Percentiles rank a stretch among this genome's conserved stretches.
Conservation (phyloP, 2,329 filamentous ascomycete species). For the Cercospora zeina region DNA sequence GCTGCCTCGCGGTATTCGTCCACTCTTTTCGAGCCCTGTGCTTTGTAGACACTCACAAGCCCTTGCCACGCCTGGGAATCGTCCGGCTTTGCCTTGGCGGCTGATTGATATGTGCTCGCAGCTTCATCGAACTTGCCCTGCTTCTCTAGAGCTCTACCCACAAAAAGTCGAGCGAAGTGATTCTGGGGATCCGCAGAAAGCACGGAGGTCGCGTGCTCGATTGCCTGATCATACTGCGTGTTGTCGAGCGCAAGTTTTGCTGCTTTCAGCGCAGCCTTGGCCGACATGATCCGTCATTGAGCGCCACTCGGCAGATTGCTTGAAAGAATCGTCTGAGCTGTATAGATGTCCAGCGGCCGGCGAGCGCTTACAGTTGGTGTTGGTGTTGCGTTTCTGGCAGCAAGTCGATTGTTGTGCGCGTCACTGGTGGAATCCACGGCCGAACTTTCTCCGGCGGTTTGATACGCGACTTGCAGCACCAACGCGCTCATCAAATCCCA, state of each 20-base stretch:
- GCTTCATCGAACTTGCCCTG: conserved; percentile 69
- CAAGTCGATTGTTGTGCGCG: conserved; percentile 1
- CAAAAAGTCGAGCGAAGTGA: conserved; percentile 85
- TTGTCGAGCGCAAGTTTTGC: conserved; percentile 76
- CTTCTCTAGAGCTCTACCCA: conserved; percentile 82
- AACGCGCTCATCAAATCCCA: conserved; percentile 3
- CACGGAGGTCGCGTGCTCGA: conserved; percentile 66
- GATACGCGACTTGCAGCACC: not conserved
- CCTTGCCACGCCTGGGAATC: conserved; percentile 92
- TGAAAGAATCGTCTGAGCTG: not conserved
- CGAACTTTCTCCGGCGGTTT: not conserved
- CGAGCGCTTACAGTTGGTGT: not conserved
- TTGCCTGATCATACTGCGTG: conserved; percentile 75
- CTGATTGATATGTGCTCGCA: conserved; percentile 72
- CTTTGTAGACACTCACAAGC: conserved; percentile 80
- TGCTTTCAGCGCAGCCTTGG: conserved; percentile 66
- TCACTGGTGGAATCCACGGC: conserved; percentile 2
- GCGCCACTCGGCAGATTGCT: not conserved
- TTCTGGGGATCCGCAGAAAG: conserved; percentile 72
- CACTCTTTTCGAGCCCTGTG: conserved; percentile 65
- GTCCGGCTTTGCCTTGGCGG: conserved; percentile 67
- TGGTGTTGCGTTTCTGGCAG: not conserved
- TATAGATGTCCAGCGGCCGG: not conserved
- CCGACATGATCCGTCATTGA: conserved; percentile 41
- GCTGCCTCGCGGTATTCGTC: conserved; percentile 73